These are phyloP conservation scores for Neonectria magnoliae DNA, from an alignment of 2,329 filamentous ascomycete genomes.

Conservation along the genomic window DNA sequence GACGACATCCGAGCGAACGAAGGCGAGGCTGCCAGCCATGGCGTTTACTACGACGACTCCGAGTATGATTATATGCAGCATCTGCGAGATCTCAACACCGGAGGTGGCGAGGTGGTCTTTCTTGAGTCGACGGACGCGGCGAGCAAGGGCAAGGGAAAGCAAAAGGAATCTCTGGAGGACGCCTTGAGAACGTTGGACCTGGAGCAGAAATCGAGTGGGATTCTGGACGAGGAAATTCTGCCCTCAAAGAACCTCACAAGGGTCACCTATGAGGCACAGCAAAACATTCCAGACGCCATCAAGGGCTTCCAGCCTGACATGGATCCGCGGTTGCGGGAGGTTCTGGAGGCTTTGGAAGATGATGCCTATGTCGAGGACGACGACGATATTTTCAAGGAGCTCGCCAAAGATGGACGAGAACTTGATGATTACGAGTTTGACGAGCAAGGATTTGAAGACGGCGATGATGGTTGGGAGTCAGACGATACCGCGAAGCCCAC, in stretches of 20 bases:
- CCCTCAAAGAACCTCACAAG: constrained; percentile 82
- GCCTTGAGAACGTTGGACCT: constrained; percentile 74
- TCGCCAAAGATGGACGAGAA: constrained; percentile 77
- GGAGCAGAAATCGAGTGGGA: constrained; percentile 61
- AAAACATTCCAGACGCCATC: constrained; percentile 90
- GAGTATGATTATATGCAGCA: constrained; percentile 99
- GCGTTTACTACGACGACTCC: constrained; percentile 93
- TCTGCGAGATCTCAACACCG: constrained; percentile 84
- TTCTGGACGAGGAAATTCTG: constrained; percentile 79
- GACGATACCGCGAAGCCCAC: constrained; percentile 88
- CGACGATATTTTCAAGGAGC: constrained; percentile 83
- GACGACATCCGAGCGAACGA: constrained; percentile 83
- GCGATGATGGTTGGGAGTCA: constrained; percentile 92
- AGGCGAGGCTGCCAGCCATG: constrained; percentile 93
- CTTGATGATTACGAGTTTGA: constrained; percentile 85
- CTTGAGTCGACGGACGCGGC: constrained; percentile 76
- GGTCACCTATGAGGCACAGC: constrained; percentile 88
- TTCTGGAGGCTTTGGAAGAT: constrained; percentile 92
- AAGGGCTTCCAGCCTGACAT: constrained; percentile 97
- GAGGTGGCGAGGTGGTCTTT: constrained; percentile 81
- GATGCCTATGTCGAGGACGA: constrained; percentile 92
- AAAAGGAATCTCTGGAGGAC: constrained; percentile 84
- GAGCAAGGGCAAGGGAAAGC: constrained; percentile 76
- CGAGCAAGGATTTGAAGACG: constrained; percentile 66
- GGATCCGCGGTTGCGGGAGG: constrained; percentile 92